Evolutionary conservation across 2,329 filamentous ascomycete species (phyloP), one percentile per base, ranked within the genome.

Genomic region (Teratosphaeria viscida): DNA sequence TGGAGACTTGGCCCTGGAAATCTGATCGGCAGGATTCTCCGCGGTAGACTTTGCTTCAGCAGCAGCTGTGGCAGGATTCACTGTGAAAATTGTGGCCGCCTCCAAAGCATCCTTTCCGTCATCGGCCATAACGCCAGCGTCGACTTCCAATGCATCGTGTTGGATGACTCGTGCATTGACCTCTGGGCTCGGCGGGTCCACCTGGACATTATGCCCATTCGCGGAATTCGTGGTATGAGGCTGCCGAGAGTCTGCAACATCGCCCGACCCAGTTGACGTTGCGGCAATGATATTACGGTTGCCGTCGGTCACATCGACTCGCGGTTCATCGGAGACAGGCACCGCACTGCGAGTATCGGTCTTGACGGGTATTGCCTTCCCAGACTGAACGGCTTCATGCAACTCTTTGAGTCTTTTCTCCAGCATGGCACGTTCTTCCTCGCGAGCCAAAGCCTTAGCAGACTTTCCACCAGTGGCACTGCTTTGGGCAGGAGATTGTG

Each of bases 391-490:
- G 2, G 32, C 55, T 23, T 56, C 27, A 10, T 55, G 26, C 39
- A 59, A 14, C 34, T 55, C 57, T 32, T 32, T 32, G 7, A 55
- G 57, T 6, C 57, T 14, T n/a, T 55, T 29, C 37, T 26, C 39
- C 35, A 59, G 47, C 19, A 49, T 35, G 23, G 52, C 52, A 43
- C 35, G 56, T 53, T 59, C 52, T 23, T 55, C 26, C 23, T 59
- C 34, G 29, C 57, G 35, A 26, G 57, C 57, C 26, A 58, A 26
- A 7, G 57, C 57, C 7, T 34, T 54, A 14, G 53, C 53, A 7
- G 53, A 54, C 10, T 7, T 27, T 32, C 26, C 53, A 54, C 5
- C 53, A 54, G 12, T 32, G 7, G 53, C 16, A 14, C 34, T 37
- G n/a, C 27, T 37, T 16, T 23, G 27, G 11, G 53, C 7, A 2